Evolutionary conservation across 768 basidiomycete genomes (phyloP), one percentile per base, ranked within the genome.

Genomic region (Trametes meyenii): DNA sequence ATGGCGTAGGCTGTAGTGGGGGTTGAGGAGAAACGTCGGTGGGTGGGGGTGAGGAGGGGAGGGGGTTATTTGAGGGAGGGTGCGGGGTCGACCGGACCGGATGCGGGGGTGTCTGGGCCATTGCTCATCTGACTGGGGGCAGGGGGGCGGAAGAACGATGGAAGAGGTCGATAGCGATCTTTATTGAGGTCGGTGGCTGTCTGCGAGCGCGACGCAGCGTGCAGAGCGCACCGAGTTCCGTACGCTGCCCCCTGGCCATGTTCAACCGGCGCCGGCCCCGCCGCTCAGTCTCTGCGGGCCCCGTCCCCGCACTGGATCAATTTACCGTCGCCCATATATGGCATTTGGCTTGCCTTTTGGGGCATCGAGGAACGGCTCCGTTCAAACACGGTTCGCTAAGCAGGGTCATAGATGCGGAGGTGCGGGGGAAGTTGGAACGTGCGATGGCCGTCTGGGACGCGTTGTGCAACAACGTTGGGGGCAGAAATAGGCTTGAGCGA

Each of bases 1-100:
- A 89, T 89, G 76, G 69, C 74, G 43, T 36, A 21, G 49, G 58
- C 7, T 46, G 43, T 24, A 49, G 50, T 19, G 50, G 48, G 12
- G 66, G 65, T 13, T 26, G 36, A 14, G 60, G 59, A 35, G 60
- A 26, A 57, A 24, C 40, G 50, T 38, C 58, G 43, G 54, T 13
- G 40, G 35, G 46, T 46, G 51, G 24, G 43, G 42, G 29, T 40
- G 6, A 55, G 33, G 53, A 44, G 21, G 53, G 40, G 29, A 14
- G 39, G 64, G 57, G 26, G 64, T 52, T 62, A 59, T 62, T 57
- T 65, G 58, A 62, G 39, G 58, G 58, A 50, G n/a, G 52, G 51
- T 23, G 50, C 36, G 58, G 56, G 56, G 59, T 23, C 1, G n/a
- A 6, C 57, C 67, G 67, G 67, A 63, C 67, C 67, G 67, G 67